phyloP scores from a whole-genome alignment of 2,329 filamentous ascomycete genomes.

The Penicillium janthinellum region DNA sequence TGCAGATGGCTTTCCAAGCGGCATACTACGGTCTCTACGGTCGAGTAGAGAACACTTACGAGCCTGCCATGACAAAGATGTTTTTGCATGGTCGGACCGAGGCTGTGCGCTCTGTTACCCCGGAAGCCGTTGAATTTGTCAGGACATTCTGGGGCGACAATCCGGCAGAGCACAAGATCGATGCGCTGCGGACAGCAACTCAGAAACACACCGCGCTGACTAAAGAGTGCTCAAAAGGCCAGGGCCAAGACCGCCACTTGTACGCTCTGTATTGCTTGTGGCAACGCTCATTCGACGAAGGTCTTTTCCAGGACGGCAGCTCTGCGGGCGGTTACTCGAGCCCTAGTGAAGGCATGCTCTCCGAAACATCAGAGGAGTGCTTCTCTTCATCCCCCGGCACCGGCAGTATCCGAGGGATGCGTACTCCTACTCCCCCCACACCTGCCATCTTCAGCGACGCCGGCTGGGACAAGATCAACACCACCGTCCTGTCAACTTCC shows the following conservation, averaged over 20 bases:
- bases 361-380: conserved; percentile 47
- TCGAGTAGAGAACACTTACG: conserved; percentile 90
- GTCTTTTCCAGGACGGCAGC: conserved; percentile 52
- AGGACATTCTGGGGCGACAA: conserved; percentile 95
- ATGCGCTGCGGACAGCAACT: conserved; percentile 79
- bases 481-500: conserved; percentile 91
- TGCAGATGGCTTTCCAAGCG: conserved; percentile 98
- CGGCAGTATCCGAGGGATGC: conserved; percentile 59
- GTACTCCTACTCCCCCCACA: conserved; percentile 47
- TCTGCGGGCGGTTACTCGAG: conserved; percentile 69
- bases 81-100: conserved; percentile 94
- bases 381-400: conserved; percentile 34
- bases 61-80: conserved; percentile 96
- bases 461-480: conserved; percentile 95
- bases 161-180: conserved; percentile 77
- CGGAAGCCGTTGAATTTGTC: conserved; percentile 83
- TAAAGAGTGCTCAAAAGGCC: conserved; percentile 80
- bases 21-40: conserved; percentile 97
- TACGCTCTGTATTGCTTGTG: conserved; percentile 94
- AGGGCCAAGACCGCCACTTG: conserved; percentile 89
- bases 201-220: conserved; percentile 79
- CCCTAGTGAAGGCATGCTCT: conserved; percentile 44
- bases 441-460: conserved; percentile 82
- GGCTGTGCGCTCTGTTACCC: conserved; percentile 82
- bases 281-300: conserved; percentile 84